These are phyloP conservation scores for Vicia villosa DNA, from an alignment of 306 rosid genomes.

Conservation along the genomic window DNA sequence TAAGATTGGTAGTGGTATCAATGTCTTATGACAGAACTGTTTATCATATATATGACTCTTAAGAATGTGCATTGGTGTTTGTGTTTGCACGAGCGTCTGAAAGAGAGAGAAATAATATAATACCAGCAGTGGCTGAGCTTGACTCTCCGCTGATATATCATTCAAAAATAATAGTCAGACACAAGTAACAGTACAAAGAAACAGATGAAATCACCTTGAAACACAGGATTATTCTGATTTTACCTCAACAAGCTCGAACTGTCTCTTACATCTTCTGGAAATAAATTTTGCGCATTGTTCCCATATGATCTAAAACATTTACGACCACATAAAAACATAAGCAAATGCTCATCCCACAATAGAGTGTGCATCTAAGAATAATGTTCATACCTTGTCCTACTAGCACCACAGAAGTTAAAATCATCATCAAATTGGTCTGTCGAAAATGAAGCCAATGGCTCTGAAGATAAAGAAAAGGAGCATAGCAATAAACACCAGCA, in stretches of 20 bases:
- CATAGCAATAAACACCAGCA: conserved; percentile 31
- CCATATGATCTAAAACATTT: conserved; percentile 46
- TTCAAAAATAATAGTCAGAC: conserved; percentile 30
- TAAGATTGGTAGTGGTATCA: not conserved
- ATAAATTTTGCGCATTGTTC: conserved; percentile 45
- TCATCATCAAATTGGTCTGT: conserved; percentile 53
- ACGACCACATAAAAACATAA: conserved; percentile 38
- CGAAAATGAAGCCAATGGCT: conserved; percentile 45
- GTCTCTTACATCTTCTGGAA: conserved; percentile 67
- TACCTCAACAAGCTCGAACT: conserved; percentile 76
- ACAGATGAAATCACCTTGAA: conserved; percentile 3
- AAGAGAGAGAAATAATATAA: conserved; percentile 17
- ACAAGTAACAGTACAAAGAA: conserved; percentile 31
- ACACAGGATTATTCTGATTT: conserved; percentile 29
- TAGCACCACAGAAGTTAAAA: conserved; percentile 43
- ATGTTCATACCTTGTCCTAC: conserved; percentile 57
- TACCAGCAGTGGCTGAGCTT: conserved; percentile 83
- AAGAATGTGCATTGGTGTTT: not conserved
- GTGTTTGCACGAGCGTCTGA: not conserved
- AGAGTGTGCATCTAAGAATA: conserved; percentile 15
- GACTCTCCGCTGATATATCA: conserved; percentile 78
- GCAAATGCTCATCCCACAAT: conserved; percentile 18
- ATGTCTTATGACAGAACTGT: not conserved
- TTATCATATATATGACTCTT: conserved; percentile 10
- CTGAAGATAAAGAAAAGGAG: conserved; percentile 46